phyloP scores from a whole-genome alignment of 1,139 yeast genomes.

The Kodamaea alishanica region DNA sequence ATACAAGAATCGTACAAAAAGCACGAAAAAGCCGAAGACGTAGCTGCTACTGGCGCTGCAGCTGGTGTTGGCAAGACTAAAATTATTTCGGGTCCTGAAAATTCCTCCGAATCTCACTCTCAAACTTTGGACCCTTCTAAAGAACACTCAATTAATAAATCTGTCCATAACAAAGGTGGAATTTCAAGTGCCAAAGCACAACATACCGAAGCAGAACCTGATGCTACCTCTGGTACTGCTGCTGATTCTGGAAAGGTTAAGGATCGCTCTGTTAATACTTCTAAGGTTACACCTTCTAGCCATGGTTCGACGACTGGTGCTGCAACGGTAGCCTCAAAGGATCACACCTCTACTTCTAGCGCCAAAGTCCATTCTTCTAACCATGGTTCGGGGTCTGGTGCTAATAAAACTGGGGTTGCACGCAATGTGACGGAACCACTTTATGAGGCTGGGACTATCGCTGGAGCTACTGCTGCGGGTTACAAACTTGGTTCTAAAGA shows the following conservation, averaged over 20 bases:
- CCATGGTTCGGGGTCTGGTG: no score
- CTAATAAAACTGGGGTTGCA: no score
- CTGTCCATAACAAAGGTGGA: constrained; percentile 29
- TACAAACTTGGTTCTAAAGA: not conserved
- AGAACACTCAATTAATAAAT: constrained; percentile 29
- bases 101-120: not conserved
- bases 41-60: constrained; percentile 3
- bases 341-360: constrained; percentile 1
- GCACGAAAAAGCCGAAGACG: constrained; percentile 7
- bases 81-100: not conserved
- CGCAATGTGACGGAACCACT: no score
- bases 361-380: no score
- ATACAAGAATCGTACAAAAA: constrained; percentile 9
- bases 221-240: constrained; percentile 2
- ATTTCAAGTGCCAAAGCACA: constrained; percentile 16
- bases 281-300: no score
- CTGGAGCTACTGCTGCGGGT: no score
- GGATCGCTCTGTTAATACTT: no score
- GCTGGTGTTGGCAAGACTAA: constrained; percentile 6
- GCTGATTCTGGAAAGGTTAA: not conserved
- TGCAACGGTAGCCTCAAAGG: not conserved
- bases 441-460: no score
- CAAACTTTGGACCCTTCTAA: constrained; percentile 20
- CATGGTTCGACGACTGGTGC: no score
- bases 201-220: constrained; percentile 6